Percentiles rank a stretch among this genome's conserved stretches.
These are phyloP conservation scores for Aspergillus cristatus DNA, from an alignment of 495 filamentous ascomycete genomes.

Conservation along the genomic window DNA sequence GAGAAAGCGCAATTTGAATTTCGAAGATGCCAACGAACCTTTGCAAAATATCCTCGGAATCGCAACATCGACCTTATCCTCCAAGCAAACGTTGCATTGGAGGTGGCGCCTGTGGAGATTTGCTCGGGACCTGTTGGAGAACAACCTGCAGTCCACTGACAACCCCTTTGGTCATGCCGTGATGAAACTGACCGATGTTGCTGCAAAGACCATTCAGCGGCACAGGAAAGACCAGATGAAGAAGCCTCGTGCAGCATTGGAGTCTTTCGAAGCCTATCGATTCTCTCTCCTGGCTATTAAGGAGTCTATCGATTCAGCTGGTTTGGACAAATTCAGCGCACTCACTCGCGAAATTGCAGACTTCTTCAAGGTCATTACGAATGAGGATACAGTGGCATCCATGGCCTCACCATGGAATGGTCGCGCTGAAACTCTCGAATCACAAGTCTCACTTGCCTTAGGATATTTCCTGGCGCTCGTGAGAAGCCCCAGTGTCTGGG, in stretches of 20 bases:
- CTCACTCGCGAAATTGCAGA: constrained; percentile 20
- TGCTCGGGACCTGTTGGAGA: constrained; percentile 25
- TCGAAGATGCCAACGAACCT: constrained; percentile 16
- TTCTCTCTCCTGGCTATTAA: constrained; percentile 23
- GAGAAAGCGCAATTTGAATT: constrained; percentile 16
- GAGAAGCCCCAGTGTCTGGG: constrained; percentile 25
- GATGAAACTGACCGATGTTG: constrained; percentile 14
- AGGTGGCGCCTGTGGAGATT: constrained; percentile 41
- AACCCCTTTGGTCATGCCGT: constrained; percentile 10
- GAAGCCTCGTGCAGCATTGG: constrained; percentile 18
- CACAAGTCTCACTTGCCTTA: constrained; percentile 20
- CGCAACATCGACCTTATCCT: constrained; percentile 22
- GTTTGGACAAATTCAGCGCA: constrained; percentile 14
- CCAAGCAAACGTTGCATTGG: constrained; percentile 32
- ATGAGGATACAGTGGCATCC: constrained; percentile 19
- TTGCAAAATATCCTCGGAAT: constrained; percentile 20
- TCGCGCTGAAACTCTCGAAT: constrained; percentile 25
- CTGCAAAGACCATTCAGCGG: constrained; percentile 23
- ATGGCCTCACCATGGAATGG: constrained; percentile 32
- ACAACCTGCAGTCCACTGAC: constrained; percentile 16
- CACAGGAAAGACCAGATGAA: constrained; percentile 22
- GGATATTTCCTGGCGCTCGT: constrained; percentile 30
- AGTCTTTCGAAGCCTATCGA: constrained; percentile 35
- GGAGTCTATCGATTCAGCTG: constrained; percentile 8
- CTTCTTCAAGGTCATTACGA: constrained; percentile 20